Base-by-base conservation (phyloP, 148 eudicot species). In the Rhododendron henanense region DNA sequence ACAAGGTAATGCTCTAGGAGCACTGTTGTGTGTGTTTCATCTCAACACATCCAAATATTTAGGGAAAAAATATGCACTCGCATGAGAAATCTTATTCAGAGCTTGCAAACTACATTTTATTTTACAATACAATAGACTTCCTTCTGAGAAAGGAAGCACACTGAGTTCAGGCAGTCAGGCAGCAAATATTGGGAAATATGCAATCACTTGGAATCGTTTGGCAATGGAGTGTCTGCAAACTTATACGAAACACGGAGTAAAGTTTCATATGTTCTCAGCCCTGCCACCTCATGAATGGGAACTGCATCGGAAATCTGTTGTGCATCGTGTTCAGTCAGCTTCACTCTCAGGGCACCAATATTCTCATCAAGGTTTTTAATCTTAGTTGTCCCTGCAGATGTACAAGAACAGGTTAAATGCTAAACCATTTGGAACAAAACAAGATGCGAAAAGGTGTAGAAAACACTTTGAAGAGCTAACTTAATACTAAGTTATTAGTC, bases 351-450 rank as follows among this genome's bases (percentile, higher is more conserved):
- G 13, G 89, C 74, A 19, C 81, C 65, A 47, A 84, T 74, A 50
- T 87, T 87, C 37, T 19, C 78, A 51, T 87, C 85, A 5, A 87
- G 89, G 78, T 87, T 87, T 79, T 81, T 73, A n/a, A 84, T 75
- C 84, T 81, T 81, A 1, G 89, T 84, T 21, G 89, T 84, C 48
- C 89, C 87, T 87, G 21, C 55, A 45, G 45, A 41, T 78, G 81
- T 21, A 45, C 28, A 23, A 44, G 11, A 5, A 15, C 53, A 78
- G 51, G 53, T 74, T 33, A 74, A 35, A 33, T 74, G 39, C 5
- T 5, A 5, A 75, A 18, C 45, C 10, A 75, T 75, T 69, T 35
- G 37, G 37, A 35, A 35, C 37, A 35, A 35, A 35, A 35, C 37
- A 35, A 35, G 37, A 35, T 35, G 37, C 37, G 37, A 35, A 35